Percentiles rank a stretch among this genome's conserved stretches.
Conservation (phyloP, 2,329 filamentous ascomycete species). For the Colletotrichum sp. region DNA sequence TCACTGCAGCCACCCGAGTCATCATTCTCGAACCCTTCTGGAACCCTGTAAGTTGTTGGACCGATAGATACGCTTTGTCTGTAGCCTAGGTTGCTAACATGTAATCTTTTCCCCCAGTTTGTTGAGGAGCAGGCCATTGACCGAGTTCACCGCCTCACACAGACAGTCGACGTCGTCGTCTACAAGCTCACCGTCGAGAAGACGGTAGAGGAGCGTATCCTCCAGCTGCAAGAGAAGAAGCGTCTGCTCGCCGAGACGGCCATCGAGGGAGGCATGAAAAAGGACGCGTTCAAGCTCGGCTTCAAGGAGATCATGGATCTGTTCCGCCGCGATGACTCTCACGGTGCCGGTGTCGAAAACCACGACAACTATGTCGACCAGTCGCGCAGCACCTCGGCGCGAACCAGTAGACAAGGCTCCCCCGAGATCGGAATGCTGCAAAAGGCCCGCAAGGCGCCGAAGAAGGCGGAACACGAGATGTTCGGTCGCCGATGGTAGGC, state of each 20-base stretch:
- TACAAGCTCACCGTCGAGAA: constrained; percentile 90
- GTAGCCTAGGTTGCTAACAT: background rate
- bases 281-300: constrained; percentile 79
- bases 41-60: constrained; percentile 74
- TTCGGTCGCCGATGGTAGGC: constrained; percentile 18
- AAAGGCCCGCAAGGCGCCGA: constrained; percentile 29
- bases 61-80: background rate
- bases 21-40: constrained; percentile 98
- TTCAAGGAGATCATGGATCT: constrained; percentile 93
- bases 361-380: constrained; percentile 8
- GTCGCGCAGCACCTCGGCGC: background rate
- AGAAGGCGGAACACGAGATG: constrained; percentile 27
- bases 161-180: constrained; percentile 91
- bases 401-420: constrained; percentile 5
- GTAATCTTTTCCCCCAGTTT: constrained; percentile 59
- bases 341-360: background rate
- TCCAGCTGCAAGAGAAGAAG: constrained; percentile 95
- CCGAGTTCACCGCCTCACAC: constrained; percentile 96
- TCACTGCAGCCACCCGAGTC: constrained; percentile 91
- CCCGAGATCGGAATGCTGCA: constrained; percentile 3
- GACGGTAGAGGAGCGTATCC: constrained; percentile 91
- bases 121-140: constrained; percentile 99
- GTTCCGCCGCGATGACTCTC: constrained; percentile 53
- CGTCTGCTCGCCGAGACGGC: constrained; percentile 88
- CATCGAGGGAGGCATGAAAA: constrained; percentile 81